Base-by-base conservation (phyloP, 495 filamentous ascomycete genomes). In the Amniculicola lignicola region DNA sequence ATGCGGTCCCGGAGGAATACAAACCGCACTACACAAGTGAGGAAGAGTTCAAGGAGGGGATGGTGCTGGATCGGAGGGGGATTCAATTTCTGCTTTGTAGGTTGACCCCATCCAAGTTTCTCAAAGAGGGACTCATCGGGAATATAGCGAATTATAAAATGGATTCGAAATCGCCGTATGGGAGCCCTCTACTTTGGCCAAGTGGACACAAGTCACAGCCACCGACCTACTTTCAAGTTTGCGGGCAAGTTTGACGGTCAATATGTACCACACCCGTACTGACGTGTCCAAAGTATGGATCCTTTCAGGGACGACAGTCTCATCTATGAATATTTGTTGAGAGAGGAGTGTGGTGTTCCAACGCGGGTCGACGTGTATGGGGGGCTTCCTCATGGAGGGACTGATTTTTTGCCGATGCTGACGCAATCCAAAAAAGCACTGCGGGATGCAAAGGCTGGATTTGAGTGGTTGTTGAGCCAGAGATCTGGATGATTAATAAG, bases 211-310 rank as follows among this genome's bases (percentile, higher is more conserved):
- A 57, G 22, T 29, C 37, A 2, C 49, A 74, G 6, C 74, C 74
- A 1, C 65, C 66, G 5, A 62, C 69, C 5, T 76, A 74, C 59
- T 65, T 79, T 46, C 67, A 51, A 36, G 14, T 51, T 12, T 39
- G 19, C 22, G 48, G 48, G 48, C 41, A 51, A 2, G 33, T 19
- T 19, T 7, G 31, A 12, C 2, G 15, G 14, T 3, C 18, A 16
- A 2, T 3, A 1, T 40, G 27, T 21, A 37, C 2, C 2, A 27
- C 2, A 14, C 44, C 6, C 15, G 3, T 16, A 16, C 36, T 51
- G 4, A 51, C 36, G 61, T 33, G 45, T 63, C 24, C 65, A 60
- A 36, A 65, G 69, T 15, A 45, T 57, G 62, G 69, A 71, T 47
- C 68, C 67, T 12, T 39, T 71, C 36, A 38, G 67, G n/a, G 70